Evolutionary conservation across 768 basidiomycete species (phyloP).

Genomic region (Macrocybe gigantea): DNA sequence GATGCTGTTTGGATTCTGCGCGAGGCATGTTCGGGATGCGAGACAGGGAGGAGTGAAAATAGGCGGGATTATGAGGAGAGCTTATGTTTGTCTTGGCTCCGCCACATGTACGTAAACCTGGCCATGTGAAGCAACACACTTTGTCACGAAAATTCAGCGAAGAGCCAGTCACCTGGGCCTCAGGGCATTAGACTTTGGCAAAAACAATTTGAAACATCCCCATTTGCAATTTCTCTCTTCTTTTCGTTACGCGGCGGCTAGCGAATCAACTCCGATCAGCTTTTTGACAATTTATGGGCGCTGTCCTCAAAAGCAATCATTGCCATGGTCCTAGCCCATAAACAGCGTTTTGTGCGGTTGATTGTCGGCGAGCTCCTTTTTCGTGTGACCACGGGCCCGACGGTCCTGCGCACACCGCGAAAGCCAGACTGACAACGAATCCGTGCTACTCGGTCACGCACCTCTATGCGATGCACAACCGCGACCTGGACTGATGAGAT

Average conservation of each 20-base stretch:
- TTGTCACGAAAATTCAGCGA: slow-evolving; percentile 14
- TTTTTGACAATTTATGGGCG: too few relatives aligned
- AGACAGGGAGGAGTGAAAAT: slow-evolving; percentile 14
- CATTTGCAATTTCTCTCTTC: slow-evolving; percentile 5
- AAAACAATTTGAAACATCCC: slow-evolving; percentile 6
- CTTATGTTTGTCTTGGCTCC: slow-evolving; percentile 25
- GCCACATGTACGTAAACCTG: slow-evolving; percentile 24
- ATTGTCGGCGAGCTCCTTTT: too few relatives aligned
- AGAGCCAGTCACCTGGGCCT: slow-evolving; percentile 20
- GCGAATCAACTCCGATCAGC: too few relatives aligned
- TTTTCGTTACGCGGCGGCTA: neutral
- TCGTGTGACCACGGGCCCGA: too few relatives aligned
- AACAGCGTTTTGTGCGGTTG: too few relatives aligned
- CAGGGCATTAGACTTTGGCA: slow-evolving; percentile 1
- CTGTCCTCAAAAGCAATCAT: too few relatives aligned
- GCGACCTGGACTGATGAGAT: too few relatives aligned
- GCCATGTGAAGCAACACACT: slow-evolving; percentile 17
- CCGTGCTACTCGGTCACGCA: too few relatives aligned
- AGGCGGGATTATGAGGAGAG: slow-evolving; percentile 19
- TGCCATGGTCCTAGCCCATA: too few relatives aligned
- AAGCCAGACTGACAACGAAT: too few relatives aligned
- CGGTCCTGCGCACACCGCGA: too few relatives aligned
- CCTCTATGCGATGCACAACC: too few relatives aligned
- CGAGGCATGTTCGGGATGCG: slow-evolving; percentile 31
- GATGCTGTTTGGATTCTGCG: slow-evolving; percentile 23